phyloP scores from a whole-genome alignment of 1,284 basidiomycete genomes.

The Leccinum solheimii region DNA sequence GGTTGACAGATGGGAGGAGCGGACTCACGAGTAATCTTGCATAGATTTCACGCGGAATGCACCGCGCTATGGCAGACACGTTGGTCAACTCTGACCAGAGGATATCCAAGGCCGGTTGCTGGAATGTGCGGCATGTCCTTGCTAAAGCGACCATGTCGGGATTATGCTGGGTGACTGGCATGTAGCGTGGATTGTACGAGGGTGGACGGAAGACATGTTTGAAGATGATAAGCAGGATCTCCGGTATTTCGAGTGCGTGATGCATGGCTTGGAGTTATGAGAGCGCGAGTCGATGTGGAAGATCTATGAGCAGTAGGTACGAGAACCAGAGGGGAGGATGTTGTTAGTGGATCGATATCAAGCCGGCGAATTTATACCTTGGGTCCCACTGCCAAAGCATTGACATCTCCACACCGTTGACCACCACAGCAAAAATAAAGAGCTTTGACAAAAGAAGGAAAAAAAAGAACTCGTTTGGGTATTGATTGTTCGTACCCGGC shows the following conservation, averaged over 20 bases:
- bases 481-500: too few relatives aligned
- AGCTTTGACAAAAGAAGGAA: background rate
- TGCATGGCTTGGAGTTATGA: background rate
- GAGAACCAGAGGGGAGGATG: background rate
- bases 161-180: background rate
- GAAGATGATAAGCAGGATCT: background rate
- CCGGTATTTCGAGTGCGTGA: background rate
- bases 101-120: background rate
- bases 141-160: background rate
- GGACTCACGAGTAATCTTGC: background rate
- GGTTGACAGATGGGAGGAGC: background rate
- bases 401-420: background rate
- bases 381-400: too few relatives aligned
- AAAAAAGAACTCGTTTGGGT: too few relatives aligned
- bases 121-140: background rate
- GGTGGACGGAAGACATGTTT: background rate
- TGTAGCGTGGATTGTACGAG: too few relatives aligned
- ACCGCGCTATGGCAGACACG: background rate
- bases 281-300: too few relatives aligned
- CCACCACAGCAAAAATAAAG: background rate
- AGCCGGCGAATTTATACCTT: background rate
- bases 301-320: background rate
- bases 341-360: too few relatives aligned
- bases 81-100: background rate
- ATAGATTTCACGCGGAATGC: too few relatives aligned